Evolutionary conservation across 768 basidiomycete genomes (phyloP).

Genomic region (Mycena vulgaris): DNA sequence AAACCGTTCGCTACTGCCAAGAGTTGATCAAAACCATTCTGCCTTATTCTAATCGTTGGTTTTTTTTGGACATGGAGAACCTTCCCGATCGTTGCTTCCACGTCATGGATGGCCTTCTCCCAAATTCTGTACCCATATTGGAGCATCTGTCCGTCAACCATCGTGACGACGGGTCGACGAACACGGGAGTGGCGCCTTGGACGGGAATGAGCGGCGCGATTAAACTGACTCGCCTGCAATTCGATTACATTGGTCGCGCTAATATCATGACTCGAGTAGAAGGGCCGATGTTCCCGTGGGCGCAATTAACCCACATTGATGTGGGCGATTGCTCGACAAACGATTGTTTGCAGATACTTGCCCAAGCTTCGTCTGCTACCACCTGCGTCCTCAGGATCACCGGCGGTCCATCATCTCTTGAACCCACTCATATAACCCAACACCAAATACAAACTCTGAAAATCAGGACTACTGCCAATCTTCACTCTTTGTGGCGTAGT

Average conservation of each 20-base stretch:
- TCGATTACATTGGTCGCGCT: background rate
- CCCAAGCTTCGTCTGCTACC: background rate
- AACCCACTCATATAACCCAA: background rate
- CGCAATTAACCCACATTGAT: constrained; percentile 17
- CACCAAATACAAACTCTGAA: background rate
- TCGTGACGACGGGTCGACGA: too few species aligned
- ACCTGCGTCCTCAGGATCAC: background rate
- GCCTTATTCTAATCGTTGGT: constrained; percentile 9
- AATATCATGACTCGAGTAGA: background rate
- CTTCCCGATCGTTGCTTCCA: background rate
- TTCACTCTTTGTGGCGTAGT: background rate
- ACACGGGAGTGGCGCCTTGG: background rate
- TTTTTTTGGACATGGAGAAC: constrained; percentile 2
- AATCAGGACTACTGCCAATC: background rate
- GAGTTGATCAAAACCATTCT: background rate
- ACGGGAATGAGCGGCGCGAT: background rate
- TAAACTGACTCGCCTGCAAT: background rate
- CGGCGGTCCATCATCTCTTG: background rate
- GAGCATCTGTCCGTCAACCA: background rate
- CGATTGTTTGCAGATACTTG: constrained; percentile 7
- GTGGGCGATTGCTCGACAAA: background rate
- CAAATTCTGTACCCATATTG: background rate
- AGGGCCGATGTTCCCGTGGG: background rate
- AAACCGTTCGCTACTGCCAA: background rate
- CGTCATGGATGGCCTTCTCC: background rate